Base-by-base conservation (phyloP, 1,139 yeast species). In the Candida mesenterica region DNA sequence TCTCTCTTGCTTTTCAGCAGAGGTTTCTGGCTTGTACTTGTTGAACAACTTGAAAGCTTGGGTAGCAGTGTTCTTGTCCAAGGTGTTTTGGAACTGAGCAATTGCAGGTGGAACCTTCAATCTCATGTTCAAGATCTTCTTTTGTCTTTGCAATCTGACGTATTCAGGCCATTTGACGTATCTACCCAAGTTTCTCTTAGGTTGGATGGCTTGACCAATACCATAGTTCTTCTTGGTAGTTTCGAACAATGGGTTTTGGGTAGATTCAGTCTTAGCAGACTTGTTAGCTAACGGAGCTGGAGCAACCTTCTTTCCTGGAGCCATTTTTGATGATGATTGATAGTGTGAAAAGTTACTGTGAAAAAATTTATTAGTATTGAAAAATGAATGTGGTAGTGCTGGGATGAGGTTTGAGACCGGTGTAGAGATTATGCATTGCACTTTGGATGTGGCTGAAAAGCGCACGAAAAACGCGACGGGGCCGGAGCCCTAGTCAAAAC, bases 91-190 rank as follows among this genome's bases (percentile, higher is more conserved):
- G 82, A 90, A 92, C 76, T 90, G 98, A 53, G 97, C 79, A 65
- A 90, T 82, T 52, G 97, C 85, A 62, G 98, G 98, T 54, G 98
- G 98, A 63, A 90, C 97, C 85, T 90, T 90, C 66, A 90, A 82
- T 82, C 98, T 89, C 71, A 89, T 69, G 58, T 84, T 77, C 68
- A 90, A 79, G 64, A 90, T 85, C 80, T 90, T 90, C 86, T 83
- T 90, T 78, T 92, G 97, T 81, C 97, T 88, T 76, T 87, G 95
- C 57, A 85, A 77, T 77, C 95, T 88, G 57, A 90, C 95, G 71
- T 89, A 89, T 73, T 84, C 94, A 68, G 97, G 97, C 97, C 97
- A 90, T 75, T 85, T 90, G 65, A 90, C 97, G 68, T 85, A 89
- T 74, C 97, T 87, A 50, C 94, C 75, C 63, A 90, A 81, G 86